Evolutionary conservation across 352 stramenopile genomes (phyloP).

Genomic region (Globisporangium spiculum): DNA sequence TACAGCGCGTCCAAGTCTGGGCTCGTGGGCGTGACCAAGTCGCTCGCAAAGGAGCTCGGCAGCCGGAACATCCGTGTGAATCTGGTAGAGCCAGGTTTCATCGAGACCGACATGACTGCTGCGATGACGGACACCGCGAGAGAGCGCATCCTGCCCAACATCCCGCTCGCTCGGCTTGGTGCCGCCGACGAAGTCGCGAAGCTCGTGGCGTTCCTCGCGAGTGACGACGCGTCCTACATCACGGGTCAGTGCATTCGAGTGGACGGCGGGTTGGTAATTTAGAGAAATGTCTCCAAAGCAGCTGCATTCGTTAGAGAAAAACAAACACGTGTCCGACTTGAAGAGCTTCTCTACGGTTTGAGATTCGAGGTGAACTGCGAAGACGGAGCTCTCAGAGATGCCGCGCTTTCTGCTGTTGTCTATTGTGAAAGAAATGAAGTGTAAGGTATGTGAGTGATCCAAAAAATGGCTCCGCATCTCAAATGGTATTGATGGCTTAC

Average conservation of each 20-base stretch:
- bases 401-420: neutral
- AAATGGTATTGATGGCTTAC: conserved; percentile 10
- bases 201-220: conserved; percentile 75
- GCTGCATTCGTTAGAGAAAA: neutral
- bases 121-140: conserved; percentile 50
- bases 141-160: conserved; percentile 43
- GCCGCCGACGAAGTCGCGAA: conserved; percentile 69
- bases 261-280: conserved; percentile 77
- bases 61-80: conserved; percentile 86
- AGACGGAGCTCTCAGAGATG: conserved; percentile 5
- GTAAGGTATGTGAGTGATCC: neutral
- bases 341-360: conserved; percentile 13
- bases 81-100: conserved; percentile 84
- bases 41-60: conserved; percentile 82
- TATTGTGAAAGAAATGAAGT: neutral
- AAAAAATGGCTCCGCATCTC: neutral
- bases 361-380: conserved; percentile 17
- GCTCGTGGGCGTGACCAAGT: conserved; percentile 70
- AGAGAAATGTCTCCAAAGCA: conserved; percentile 12
- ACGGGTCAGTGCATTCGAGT: conserved; percentile 82
- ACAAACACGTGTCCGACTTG: neutral
- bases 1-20: conserved; percentile 85
- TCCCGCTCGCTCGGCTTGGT: conserved; percentile 64
- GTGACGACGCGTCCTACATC: conserved; percentile 79
- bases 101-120: conserved; percentile 80